A percentile compares a stretch with the other conserved stretches of the same genome.
Conservation (phyloP, 192 early-diverging fungal genomes). For the Ambispora gerdemannii region DNA sequence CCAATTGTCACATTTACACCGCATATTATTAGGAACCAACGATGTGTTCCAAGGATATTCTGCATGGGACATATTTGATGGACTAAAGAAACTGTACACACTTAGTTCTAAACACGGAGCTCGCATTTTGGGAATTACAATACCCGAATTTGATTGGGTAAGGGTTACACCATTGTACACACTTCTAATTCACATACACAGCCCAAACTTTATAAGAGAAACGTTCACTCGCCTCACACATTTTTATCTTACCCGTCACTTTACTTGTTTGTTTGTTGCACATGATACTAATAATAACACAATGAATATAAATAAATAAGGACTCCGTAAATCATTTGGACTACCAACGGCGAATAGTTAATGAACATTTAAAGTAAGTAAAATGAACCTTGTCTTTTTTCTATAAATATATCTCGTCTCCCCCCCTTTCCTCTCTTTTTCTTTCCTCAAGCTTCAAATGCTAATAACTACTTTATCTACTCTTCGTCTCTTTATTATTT, state of each 20-base stretch:
- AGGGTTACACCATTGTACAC: not conserved
- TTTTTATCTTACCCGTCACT: no score
- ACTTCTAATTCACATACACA: no score
- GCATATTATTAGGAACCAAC: conserved; percentile 19
- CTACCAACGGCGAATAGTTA: conserved; percentile 28
- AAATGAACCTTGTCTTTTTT: not conserved
- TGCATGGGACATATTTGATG: conserved; percentile 28
- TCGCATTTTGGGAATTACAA: conserved; percentile 20
- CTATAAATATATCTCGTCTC: not conserved
- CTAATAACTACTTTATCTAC: no score
- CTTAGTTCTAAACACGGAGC: conserved; percentile 27
- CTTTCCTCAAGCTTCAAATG: not conserved
- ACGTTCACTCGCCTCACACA: no score
- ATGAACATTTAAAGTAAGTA: conserved; percentile 28
- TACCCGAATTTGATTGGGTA: conserved; percentile 29
- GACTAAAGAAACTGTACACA: conserved; percentile 21
- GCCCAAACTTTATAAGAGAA: no score
- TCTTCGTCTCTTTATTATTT: no score
- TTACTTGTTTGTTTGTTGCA: no score
- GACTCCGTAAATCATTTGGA: conserved; percentile 15
- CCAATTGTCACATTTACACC: no score
- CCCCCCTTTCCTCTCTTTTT: not conserved
- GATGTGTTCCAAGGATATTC: conserved; percentile 28
- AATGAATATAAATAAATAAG: no score
- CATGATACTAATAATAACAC: no score